These are phyloP conservation scores for Botrytis fabae DNA, from an alignment of 2,329 filamentous ascomycete species.

Conservation along the genomic window DNA sequence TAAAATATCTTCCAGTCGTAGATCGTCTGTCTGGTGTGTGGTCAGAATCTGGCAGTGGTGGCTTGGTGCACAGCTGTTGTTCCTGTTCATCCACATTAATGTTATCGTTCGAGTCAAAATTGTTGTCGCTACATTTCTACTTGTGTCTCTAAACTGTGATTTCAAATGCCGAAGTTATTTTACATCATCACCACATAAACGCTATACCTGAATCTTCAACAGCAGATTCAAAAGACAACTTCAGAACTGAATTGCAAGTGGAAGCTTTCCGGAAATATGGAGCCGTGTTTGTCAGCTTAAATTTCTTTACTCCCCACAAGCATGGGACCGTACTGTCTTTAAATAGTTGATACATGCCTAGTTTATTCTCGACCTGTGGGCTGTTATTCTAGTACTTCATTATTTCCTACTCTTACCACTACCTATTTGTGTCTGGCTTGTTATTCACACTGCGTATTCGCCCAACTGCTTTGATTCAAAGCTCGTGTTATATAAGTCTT, in stretches of 20 bases:
- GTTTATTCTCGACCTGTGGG: background rate
- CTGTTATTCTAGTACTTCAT: no score
- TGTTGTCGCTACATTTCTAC: background rate
- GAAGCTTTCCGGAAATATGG: background rate
- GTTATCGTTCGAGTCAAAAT: rapidly evolving
- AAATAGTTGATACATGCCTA: no score
- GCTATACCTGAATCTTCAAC: background rate
- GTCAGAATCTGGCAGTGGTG: background rate
- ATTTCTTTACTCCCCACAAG: background rate
- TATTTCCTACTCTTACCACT: no score
- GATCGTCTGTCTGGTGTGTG: background rate
- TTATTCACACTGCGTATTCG: background rate
- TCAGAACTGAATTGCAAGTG: background rate
- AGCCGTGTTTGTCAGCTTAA: no score
- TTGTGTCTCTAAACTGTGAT: background rate
- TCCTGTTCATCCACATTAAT: rapidly evolving
- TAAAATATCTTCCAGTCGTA: background rate
- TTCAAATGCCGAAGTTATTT: rapidly evolving
- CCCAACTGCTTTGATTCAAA: background rate
- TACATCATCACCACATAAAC: rapidly evolving
- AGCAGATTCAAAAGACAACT: no score
- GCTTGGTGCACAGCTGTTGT: rapidly evolving
- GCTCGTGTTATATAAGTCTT: background rate
- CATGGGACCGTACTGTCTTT: no score
- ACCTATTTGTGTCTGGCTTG: rapidly evolving